Evolutionary conservation across 192 early-diverging fungal genomes (phyloP).

Genomic region (Coemansia sp.): DNA sequence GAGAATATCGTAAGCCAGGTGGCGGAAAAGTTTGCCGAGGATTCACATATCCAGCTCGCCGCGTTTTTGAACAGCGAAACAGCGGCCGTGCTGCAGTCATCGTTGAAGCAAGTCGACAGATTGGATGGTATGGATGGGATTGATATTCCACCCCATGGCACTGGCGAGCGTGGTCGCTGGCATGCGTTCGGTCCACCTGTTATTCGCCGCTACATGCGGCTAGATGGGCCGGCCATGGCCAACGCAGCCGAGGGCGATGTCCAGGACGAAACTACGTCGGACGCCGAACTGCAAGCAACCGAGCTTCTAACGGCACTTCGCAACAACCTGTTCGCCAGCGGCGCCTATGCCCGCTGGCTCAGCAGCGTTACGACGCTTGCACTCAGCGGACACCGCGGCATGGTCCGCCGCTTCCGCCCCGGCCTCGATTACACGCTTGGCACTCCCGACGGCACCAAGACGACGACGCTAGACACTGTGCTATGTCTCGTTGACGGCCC

Average conservation of each 20-base stretch:
- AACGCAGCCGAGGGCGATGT: not conserved
- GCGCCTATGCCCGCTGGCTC: constrained; percentile 64
- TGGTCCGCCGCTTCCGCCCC: constrained; percentile 72
- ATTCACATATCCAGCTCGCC: constrained; percentile 66
- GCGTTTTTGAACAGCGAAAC: constrained; percentile 59
- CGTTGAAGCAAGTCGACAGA: constrained; percentile 47
- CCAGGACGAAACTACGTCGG: not conserved
- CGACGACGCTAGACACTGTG: constrained; percentile 64
- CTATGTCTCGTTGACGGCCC: constrained; percentile 56
- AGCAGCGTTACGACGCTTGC: constrained; percentile 56
- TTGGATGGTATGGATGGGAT: constrained; percentile 48
- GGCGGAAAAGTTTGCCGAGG: constrained; percentile 63
- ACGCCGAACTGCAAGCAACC: constrained; percentile 11
- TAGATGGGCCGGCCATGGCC: constrained; percentile 26
- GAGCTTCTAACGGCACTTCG: constrained; percentile 22
- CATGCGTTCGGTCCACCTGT: constrained; percentile 62
- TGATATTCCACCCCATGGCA: constrained; percentile 58
- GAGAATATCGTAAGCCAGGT: constrained; percentile 53
- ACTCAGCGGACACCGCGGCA: constrained; percentile 47
- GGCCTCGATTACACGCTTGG: constrained; percentile 84
- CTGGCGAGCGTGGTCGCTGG: constrained; percentile 61
- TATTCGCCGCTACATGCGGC: constrained; percentile 61
- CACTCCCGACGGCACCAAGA: constrained; percentile 53
- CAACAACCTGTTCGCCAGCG: constrained; percentile 53
- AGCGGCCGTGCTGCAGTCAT: constrained; percentile 33